Conservation (phyloP, 2,329 filamentous ascomycete genomes). For the Colletotrichum plurivorum region DNA sequence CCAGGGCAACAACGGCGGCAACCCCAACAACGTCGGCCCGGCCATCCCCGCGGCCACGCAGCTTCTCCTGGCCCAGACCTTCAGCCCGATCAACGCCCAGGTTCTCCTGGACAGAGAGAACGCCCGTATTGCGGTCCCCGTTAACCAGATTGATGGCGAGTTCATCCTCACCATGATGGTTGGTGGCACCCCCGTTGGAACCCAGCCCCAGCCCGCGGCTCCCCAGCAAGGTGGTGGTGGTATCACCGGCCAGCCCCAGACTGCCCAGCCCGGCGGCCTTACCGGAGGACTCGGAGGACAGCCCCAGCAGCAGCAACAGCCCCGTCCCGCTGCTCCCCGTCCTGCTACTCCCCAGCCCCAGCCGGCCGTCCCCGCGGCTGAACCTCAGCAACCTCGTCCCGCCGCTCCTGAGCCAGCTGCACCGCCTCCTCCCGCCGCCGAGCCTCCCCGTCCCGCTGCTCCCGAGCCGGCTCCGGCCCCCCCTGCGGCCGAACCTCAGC, state of each 20-base stretch:
- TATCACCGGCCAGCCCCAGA: conserved; percentile 2
- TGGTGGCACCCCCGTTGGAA: conserved; percentile 31
- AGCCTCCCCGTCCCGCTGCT: conserved; percentile 13
- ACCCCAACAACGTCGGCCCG: conserved; percentile 4
- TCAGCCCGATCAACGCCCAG: conserved; percentile 40
- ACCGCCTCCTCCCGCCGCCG: neutral
- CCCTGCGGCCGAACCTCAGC: conserved; percentile 10
- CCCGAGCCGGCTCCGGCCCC: neutral
- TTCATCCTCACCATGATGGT: conserved; percentile 44
- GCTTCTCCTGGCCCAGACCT: conserved; percentile 43
- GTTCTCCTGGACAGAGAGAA: conserved; percentile 42
- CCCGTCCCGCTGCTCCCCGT: neutral
- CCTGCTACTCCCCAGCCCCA: conserved; percentile 11
- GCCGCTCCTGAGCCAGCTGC: neutral
- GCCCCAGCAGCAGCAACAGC: neutral
- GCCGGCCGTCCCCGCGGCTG: neutral
- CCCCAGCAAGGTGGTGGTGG: conserved; percentile 23
- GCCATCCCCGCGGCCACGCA: conserved; percentile 42
- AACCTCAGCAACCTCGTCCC: conserved; percentile 13
- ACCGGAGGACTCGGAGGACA: neutral
- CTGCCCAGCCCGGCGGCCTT: conserved; percentile 7
- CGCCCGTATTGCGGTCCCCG: conserved; percentile 42
- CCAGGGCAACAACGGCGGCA: conserved; percentile 1
- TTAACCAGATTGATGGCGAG: conserved; percentile 43
- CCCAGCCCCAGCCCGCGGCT: conserved; percentile 31